Evolutionary conservation across 129 eudicot species (phyloP).

Genomic region (Rutidosis leptorrhynchoides): DNA sequence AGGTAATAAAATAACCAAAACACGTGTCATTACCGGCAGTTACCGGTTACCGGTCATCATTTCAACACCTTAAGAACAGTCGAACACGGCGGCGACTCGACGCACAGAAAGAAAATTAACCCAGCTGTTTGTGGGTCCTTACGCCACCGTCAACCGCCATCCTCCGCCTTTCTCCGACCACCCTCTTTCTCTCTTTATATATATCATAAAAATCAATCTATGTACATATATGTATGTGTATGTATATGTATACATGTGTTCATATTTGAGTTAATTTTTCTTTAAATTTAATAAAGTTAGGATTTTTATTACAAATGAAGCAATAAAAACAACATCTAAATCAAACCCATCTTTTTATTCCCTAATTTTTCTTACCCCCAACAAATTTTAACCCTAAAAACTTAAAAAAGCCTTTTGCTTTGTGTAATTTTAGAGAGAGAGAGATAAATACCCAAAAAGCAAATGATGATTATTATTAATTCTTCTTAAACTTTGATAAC

Average conservation of each 20-base stretch:
- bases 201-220: conserved; percentile 4
- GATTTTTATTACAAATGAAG: conserved; percentile 13
- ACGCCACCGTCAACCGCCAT: conserved; percentile 32
- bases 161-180: conserved; percentile 16
- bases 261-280: conserved; percentile 22
- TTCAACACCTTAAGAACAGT: conserved; percentile 27
- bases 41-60: conserved; percentile 39
- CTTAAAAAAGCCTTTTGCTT: conserved; percentile 35
- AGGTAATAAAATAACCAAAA: conserved; percentile 3
- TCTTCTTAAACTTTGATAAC: conserved; percentile 34
- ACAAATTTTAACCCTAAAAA: conserved; percentile 35
- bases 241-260: conserved; percentile 23
- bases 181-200: conserved; percentile 14
- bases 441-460: conserved; percentile 23
- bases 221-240: conserved; percentile 1
- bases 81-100: conserved; percentile 48
- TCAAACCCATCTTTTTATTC: conserved; percentile 18
- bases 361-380: conserved; percentile 23
- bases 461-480: conserved; percentile 12
- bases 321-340: conserved; percentile 28
- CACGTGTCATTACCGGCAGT: conserved; percentile 50
- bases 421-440: conserved; percentile 39
- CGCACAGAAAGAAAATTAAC: conserved; percentile 28
- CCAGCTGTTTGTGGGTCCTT: conserved; percentile 41
- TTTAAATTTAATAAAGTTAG: neutral